phyloP scores from a whole-genome alignment of 192 early-diverging fungal genomes.

The Podila epigama region DNA sequence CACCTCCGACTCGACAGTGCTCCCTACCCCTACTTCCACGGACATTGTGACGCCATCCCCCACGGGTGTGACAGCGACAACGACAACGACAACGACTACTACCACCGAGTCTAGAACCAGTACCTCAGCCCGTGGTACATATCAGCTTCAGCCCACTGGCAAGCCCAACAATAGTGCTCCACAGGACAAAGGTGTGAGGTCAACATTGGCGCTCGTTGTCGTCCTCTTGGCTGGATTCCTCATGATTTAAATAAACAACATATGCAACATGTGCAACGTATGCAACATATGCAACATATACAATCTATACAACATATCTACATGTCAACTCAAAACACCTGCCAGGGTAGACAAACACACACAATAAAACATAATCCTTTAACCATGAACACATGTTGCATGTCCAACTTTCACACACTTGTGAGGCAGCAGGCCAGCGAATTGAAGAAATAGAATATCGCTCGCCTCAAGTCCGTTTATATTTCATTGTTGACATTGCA shows the following conservation, averaged over 20 bases:
- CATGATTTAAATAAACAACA: constrained; percentile 28
- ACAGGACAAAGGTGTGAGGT: constrained; percentile 32
- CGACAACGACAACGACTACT: constrained; percentile 6
- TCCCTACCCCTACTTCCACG: neutral
- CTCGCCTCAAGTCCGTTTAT: no score
- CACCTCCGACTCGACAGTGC: neutral
- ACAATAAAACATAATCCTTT: no score
- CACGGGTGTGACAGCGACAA: neutral
- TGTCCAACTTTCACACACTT: no score
- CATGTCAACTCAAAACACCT: no score
- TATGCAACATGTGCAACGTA: no score
- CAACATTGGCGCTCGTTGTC: constrained; percentile 24
- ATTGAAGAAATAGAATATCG: no score
- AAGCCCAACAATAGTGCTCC: constrained; percentile 27
- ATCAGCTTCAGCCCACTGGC: constrained; percentile 35
- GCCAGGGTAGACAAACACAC: no score
- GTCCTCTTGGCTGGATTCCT: constrained; percentile 35
- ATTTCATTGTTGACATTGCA: no score
- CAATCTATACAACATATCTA: no score
- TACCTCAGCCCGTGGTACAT: constrained; percentile 4
- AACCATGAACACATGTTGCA: no score
- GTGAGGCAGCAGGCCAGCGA: no score
- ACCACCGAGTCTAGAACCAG: neutral
- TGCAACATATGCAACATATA: no score
- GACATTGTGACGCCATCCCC: neutral